Conservation (phyloP, 1,284 basidiomycete genomes). For the Volvariella volvacea region DNA sequence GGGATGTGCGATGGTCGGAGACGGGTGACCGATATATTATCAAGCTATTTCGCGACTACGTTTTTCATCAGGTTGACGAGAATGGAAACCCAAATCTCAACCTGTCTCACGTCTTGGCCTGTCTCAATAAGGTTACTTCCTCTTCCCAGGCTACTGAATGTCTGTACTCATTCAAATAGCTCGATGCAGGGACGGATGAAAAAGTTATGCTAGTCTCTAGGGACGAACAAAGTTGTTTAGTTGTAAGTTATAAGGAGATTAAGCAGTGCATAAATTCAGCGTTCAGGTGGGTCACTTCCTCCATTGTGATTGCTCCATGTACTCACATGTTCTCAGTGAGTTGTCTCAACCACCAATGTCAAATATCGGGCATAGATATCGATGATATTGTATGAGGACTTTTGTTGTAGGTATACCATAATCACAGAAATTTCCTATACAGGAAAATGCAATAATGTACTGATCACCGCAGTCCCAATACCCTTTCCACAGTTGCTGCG, state of each 20-base stretch:
- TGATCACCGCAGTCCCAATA: no score
- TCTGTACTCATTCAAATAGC: constrained; percentile 49
- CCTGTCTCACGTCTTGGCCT: constrained; percentile 84
- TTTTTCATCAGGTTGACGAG: constrained; percentile 96
- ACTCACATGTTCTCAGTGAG: background rate
- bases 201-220: constrained; percentile 91
- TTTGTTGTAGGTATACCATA: no score
- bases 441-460: no score
- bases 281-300: constrained; percentile 43
- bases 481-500: no score
- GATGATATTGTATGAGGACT: background rate
- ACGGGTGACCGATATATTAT: constrained; percentile 97
- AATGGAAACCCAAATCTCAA: constrained; percentile 88
- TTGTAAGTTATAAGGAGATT: constrained; percentile 93
- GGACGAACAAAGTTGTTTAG: constrained; percentile 94
- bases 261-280: constrained; percentile 81
- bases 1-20: constrained; percentile 95
- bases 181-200: constrained; percentile 92
- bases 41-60: constrained; percentile 97
- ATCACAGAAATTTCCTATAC: no score
- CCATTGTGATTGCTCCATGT: background rate
- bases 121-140: constrained; percentile 76
- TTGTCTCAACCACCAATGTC: background rate
- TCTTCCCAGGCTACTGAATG: background rate
- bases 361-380: background rate